phyloP scores from a whole-genome alignment of 495 filamentous ascomycete genomes.

The Cercophora newfieldiana region DNA sequence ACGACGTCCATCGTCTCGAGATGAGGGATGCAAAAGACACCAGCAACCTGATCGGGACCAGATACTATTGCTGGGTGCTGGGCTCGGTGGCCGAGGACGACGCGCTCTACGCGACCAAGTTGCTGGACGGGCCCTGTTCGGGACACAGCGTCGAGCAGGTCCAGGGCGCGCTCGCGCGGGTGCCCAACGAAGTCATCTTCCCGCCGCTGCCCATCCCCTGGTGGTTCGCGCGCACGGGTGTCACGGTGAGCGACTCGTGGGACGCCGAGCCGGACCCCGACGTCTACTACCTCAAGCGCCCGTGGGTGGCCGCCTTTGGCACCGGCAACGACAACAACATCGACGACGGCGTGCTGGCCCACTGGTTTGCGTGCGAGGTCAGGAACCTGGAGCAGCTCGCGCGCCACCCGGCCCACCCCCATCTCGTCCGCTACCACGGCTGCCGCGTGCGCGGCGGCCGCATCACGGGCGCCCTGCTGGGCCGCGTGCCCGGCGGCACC shows the following conservation, averaged over 20 bases:
- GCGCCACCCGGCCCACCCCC: background rate
- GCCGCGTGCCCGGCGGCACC: background rate
- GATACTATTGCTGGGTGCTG: conserved; percentile 2
- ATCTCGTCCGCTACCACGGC: conserved; percentile 9
- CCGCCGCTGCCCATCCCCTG: conserved; percentile 7
- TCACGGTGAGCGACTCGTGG: conserved; percentile 4
- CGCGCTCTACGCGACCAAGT: background rate
- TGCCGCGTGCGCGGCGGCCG: conserved; percentile 6
- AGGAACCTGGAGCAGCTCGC: conserved; percentile 25
- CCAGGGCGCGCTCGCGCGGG: background rate
- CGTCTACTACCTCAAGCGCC: conserved; percentile 2
- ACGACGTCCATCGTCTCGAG: background rate
- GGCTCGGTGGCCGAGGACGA: background rate
- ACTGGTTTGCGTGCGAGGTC: conserved; percentile 1
- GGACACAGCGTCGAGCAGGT: conserved; percentile 6
- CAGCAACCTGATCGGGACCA: background rate
- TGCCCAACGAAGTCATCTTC: conserved; percentile 5
- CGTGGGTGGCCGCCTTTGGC: background rate
- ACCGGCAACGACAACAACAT: background rate
- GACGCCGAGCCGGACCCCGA: background rate
- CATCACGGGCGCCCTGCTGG: conserved; percentile 20
- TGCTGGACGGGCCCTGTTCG: background rate
- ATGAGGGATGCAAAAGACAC: background rate
- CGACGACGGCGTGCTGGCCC: background rate
- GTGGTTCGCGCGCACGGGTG: background rate